These are phyloP conservation scores for Leccinum pachyderme DNA, from an alignment of 1,284 basidiomycete genomes.

Conservation along the genomic window DNA sequence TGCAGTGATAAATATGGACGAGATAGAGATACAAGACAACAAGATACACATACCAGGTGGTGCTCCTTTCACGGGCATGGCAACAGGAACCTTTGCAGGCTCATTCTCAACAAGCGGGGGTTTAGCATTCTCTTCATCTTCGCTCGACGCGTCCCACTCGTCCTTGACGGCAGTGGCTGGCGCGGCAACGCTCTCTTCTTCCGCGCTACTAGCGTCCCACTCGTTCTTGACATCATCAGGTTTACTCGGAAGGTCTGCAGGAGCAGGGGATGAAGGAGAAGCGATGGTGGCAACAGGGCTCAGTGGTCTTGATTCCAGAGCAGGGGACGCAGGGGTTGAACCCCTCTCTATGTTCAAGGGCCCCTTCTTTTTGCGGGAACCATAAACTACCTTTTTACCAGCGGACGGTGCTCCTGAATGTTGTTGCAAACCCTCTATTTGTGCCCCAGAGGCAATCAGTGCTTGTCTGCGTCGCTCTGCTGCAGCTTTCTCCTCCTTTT, in stretches of 20 bases:
- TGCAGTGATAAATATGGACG: constrained; percentile 1
- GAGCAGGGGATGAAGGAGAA: constrained; percentile 26
- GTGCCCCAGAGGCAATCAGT: constrained; percentile 84
- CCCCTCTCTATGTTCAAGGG: constrained; percentile 44
- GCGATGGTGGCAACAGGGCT: constrained; percentile 42
- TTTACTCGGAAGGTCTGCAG: constrained; percentile 18
- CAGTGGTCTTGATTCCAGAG: constrained; percentile 51
- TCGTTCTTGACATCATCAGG: constrained; percentile 65
- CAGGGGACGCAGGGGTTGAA: constrained; percentile 42
- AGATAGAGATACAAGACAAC: not conserved
- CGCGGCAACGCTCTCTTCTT: constrained; percentile 31
- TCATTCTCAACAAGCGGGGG: constrained; percentile 18
- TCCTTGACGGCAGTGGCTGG: constrained; percentile 59
- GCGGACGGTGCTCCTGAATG: constrained; percentile 44
- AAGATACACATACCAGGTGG: constrained; percentile 11
- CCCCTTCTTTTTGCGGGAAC: constrained; percentile 80
- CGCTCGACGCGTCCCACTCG: constrained; percentile 85
- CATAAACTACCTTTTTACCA: constrained; percentile 76
- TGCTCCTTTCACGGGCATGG: constrained; percentile 10
- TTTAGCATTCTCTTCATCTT: constrained; percentile 46
- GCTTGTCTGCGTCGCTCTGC: constrained; percentile 93
- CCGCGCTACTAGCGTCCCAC: constrained; percentile 71
- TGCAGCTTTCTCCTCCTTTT: constrained; percentile 91
- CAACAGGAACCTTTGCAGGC: constrained; percentile 28
- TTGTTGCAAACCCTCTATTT: constrained; percentile 83